Conservation (phyloP, 1,284 basidiomycete genomes). For the Violaceomyces palustris region DNA sequence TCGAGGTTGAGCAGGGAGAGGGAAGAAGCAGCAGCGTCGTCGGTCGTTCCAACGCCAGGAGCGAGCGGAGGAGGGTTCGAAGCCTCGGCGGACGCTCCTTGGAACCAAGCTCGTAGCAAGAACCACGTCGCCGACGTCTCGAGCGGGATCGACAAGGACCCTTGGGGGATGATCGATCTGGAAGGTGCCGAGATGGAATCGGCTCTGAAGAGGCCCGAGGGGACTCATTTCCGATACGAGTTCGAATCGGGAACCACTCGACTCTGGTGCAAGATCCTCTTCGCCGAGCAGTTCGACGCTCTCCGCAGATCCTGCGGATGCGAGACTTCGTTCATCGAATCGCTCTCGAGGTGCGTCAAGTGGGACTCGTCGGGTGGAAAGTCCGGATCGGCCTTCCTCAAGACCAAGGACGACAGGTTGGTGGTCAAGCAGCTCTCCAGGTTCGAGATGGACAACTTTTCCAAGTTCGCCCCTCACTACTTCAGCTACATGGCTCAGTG, state of each 20-base stretch:
- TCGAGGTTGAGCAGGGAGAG: constrained; percentile 6
- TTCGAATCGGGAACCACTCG: constrained; percentile 68
- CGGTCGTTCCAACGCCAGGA: no score
- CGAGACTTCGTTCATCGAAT: constrained; percentile 87
- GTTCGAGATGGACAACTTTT: constrained; percentile 88
- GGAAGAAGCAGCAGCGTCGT: constrained; percentile 27
- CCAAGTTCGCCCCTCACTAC: constrained; percentile 93
- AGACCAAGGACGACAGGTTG: constrained; percentile 85
- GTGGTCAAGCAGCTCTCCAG: constrained; percentile 94
- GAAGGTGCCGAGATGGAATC: constrained; percentile 30
- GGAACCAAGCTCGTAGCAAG: no score
- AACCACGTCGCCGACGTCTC: constrained; percentile 63
- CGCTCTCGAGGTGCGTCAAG: constrained; percentile 85
- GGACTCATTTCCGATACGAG: constrained; percentile 49
- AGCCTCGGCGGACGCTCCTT: no score
- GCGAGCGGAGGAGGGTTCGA: no score
- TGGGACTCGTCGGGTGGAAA: constrained; percentile 96
- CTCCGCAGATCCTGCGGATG: constrained; percentile 86
- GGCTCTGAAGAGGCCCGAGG: constrained; percentile 41
- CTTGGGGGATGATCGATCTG: constrained; percentile 24
- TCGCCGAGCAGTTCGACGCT: constrained; percentile 95
- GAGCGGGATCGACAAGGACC: constrained; percentile 46
- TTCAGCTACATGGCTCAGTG: constrained; percentile 84
- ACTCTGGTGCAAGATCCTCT: constrained; percentile 84
- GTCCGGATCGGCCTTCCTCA: constrained; percentile 91